phyloP scores from a whole-genome alignment of 2,329 filamentous ascomycete genomes.

The Aspergillus sojae region DNA sequence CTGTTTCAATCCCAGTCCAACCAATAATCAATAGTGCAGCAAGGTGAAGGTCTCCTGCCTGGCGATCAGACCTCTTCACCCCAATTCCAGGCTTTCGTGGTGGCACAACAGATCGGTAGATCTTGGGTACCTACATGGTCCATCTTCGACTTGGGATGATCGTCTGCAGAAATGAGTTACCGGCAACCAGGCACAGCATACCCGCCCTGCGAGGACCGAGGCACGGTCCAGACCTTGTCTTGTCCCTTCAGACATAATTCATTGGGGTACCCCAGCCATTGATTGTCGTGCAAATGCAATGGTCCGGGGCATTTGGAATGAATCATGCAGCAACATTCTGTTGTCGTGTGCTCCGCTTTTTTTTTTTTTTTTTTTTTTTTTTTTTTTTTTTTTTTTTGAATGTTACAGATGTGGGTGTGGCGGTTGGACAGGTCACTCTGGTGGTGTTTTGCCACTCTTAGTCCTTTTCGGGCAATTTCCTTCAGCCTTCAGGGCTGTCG shows the following conservation, averaged over 20 bases:
- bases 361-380: background rate
- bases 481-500: background rate
- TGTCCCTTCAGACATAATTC: background rate
- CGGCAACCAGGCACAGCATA: background rate
- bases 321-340: conserved; percentile 1
- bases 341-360: background rate
- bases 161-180: background rate
- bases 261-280: background rate
- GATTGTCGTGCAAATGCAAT: conserved; percentile 1
- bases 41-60: conserved; percentile 1
- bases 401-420: background rate
- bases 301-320: conserved; percentile 2
- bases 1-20: conserved; percentile 5
- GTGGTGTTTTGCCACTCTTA: background rate
- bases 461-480: background rate
- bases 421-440: conserved; percentile 2
- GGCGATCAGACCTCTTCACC: conserved; percentile 9
- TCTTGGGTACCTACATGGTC: background rate
- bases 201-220: conserved; percentile 4
- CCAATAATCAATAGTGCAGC: conserved; percentile 8
- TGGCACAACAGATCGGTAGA: conserved; percentile 7
- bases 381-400: background rate
- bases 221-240: conserved; percentile 4
- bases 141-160: background rate
- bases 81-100: conserved; percentile 3